phyloP scores from a whole-genome alignment of 306 rosid genomes.

The Medicago ruthenica region DNA sequence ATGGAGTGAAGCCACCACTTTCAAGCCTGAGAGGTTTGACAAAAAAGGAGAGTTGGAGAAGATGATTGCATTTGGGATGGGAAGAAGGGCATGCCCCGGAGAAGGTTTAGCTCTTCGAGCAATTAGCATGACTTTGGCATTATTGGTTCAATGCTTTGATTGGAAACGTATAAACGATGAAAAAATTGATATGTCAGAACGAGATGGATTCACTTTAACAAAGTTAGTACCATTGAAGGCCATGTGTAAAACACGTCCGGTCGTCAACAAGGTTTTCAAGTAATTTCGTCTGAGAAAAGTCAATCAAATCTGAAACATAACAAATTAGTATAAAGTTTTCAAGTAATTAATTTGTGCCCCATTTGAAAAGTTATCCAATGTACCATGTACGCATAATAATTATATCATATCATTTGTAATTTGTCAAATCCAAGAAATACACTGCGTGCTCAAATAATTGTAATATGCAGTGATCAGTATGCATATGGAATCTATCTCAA shows the following conservation, averaged over 20 bases:
- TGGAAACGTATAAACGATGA: conserved; percentile 11
- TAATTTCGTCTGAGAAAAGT: not conserved
- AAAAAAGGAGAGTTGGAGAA: conserved; percentile 27
- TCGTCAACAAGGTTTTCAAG: not conserved
- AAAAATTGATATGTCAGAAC: conserved; percentile 30
- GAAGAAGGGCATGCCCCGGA: conserved; percentile 26
- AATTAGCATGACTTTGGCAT: conserved; percentile 20
- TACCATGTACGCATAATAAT: no score
- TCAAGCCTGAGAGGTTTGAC: conserved; percentile 46
- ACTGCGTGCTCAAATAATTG: no score
- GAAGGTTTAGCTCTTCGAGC: conserved; percentile 32
- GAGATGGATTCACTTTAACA: conserved; percentile 9
- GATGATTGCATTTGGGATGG: conserved; percentile 27
- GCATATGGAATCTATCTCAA: no score
- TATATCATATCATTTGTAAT: no score
- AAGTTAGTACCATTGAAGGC: not conserved
- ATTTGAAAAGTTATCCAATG: no score
- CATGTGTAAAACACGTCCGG: conserved; percentile 20
- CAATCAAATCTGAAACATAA: no score
- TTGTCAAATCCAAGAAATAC: no score
- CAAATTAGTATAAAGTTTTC: no score
- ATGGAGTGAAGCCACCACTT: conserved; percentile 50
- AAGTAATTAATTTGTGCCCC: no score
- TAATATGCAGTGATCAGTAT: no score
- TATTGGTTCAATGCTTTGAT: conserved; percentile 25